These are phyloP conservation scores for Helenozyma baotianmanensis DNA, from an alignment of 805 yeast genomes.

Conservation along the genomic window DNA sequence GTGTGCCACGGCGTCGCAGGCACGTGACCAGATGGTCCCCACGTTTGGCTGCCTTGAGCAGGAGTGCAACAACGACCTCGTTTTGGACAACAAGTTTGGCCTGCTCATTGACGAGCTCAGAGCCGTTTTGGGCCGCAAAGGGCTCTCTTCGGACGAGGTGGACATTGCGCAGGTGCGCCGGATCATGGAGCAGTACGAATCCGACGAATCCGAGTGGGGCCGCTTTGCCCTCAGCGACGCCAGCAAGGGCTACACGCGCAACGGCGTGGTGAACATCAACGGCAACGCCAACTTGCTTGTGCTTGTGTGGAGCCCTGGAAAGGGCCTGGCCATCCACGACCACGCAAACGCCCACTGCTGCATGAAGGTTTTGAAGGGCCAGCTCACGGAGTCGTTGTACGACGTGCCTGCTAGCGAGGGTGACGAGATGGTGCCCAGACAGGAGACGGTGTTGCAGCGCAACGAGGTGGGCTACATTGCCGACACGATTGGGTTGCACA, in stretches of 20 bases:
- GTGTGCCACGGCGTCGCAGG: slow-evolving; percentile 6
- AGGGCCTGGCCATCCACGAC: slow-evolving; percentile 63
- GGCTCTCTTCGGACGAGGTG: slow-evolving; percentile 44
- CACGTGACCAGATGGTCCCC: slow-evolving; percentile 6
- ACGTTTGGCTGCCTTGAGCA: slow-evolving; percentile 16
- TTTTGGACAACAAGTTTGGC: slow-evolving; percentile 14
- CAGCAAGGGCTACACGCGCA: slow-evolving; percentile 50
- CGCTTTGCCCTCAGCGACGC: slow-evolving; percentile 52
- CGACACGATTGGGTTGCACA: slow-evolving; percentile 63
- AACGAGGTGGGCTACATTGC: slow-evolving; percentile 61
- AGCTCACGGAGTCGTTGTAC: slow-evolving; percentile 52
- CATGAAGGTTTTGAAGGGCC: slow-evolving; percentile 63
- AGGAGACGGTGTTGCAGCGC: slow-evolving; percentile 24
- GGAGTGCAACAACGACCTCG: slow-evolving; percentile 14
- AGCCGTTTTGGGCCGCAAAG: slow-evolving; percentile 27
- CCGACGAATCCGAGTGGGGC: slow-evolving; percentile 53
- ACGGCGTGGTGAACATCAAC: slow-evolving; percentile 72
- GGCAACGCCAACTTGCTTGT: slow-evolving; percentile 63
- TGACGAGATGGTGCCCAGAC: slow-evolving; percentile 17
- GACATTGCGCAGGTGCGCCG: slow-evolving; percentile 44
- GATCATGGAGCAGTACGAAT: slow-evolving; percentile 45
- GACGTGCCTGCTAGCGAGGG: slow-evolving; percentile 41
- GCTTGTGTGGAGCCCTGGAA: slow-evolving; percentile 68
- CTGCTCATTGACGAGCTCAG: slow-evolving; percentile 26
- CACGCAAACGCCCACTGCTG: slow-evolving; percentile 76